Conservation (phyloP, 306 rosid species). For the Vigna reflexopilosa region DNA sequence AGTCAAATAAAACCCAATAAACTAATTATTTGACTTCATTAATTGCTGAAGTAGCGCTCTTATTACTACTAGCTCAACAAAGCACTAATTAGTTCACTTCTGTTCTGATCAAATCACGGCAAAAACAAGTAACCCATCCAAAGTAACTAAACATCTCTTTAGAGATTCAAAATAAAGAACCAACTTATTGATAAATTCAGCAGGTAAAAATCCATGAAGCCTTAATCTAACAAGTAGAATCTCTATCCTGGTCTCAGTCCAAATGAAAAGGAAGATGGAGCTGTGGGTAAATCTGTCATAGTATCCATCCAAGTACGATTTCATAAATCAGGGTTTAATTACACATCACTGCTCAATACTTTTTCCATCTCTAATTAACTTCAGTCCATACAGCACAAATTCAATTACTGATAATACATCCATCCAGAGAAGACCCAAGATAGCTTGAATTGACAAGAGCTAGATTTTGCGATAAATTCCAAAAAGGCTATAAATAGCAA, state of each 20-base stretch:
- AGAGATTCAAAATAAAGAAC: constrained; percentile 47
- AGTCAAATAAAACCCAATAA: constrained; percentile 37
- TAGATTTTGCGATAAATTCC: constrained; percentile 39
- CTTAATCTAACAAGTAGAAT: constrained; percentile 55
- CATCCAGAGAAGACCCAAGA: constrained; percentile 44
- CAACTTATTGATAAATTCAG: constrained; percentile 59
- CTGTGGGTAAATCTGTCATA: constrained; percentile 50
- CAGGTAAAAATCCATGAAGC: constrained; percentile 51
- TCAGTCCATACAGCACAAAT: constrained; percentile 67
- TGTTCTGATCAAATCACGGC: constrained; percentile 43
- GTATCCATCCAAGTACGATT: constrained; percentile 54
- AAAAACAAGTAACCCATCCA: constrained; percentile 44
- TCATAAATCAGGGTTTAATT: constrained; percentile 55
- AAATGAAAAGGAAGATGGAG: constrained; percentile 54
- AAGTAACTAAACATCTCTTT: constrained; percentile 46
- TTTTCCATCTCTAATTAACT: constrained; percentile 57
- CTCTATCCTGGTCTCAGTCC: constrained; percentile 58
- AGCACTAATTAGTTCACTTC: constrained; percentile 47
- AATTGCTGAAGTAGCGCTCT: constrained; percentile 42
- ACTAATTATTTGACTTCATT: constrained; percentile 48
- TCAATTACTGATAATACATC: constrained; percentile 50
- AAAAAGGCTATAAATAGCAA: constrained; percentile 49
- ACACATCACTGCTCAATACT: constrained; percentile 61
- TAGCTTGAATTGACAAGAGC: constrained; percentile 56
- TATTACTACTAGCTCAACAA: constrained; percentile 45